Conservation (phyloP, 2,329 filamentous ascomycete genomes). For the Arthrobotrys iridis region DNA sequence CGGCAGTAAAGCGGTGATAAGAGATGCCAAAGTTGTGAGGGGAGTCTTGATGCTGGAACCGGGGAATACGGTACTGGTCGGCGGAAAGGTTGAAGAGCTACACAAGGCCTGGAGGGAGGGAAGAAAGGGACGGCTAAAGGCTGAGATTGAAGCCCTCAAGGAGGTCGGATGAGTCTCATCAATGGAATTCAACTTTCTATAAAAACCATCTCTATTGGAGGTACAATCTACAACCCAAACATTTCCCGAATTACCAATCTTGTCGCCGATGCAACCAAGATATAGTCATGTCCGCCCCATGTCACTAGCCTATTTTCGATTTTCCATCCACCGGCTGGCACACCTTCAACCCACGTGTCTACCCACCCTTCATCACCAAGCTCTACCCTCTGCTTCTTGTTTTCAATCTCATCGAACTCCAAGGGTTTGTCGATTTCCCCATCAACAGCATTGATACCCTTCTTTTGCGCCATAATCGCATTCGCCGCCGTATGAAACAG, state of each 20-base stretch:
- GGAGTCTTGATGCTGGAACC: slow-evolving; percentile 83
- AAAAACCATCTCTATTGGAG: not conserved
- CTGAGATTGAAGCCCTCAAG: slow-evolving; percentile 65
- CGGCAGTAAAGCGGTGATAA: slow-evolving; percentile 82
- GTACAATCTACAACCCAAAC: slow-evolving; percentile 28
- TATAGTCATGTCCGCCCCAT: slow-evolving; percentile 56
- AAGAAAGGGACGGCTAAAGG: slow-evolving; percentile 75
- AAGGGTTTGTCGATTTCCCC: slow-evolving; percentile 58
- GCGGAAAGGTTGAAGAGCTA: slow-evolving; percentile 84
- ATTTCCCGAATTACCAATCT: slow-evolving; percentile 44
- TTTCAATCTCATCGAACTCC: slow-evolving; percentile 57
- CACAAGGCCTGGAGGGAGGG: slow-evolving; percentile 80
- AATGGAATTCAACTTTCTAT: slow-evolving; percentile 17
- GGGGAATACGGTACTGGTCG: slow-evolving; percentile 74
- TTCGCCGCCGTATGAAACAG: slow-evolving; percentile 71
- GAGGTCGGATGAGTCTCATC: slow-evolving; percentile 1
- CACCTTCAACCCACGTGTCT: slow-evolving; percentile 56
- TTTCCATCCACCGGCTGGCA: slow-evolving; percentile 55
- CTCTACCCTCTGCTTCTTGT: slow-evolving; percentile 54
- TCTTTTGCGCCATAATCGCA: slow-evolving; percentile 62
- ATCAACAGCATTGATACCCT: slow-evolving; percentile 56
- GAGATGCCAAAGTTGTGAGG: slow-evolving; percentile 71
- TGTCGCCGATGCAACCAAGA: slow-evolving; percentile 23
- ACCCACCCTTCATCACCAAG: slow-evolving; percentile 56
- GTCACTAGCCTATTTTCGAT: slow-evolving; percentile 57